Percentiles rank a stretch among this genome's conserved stretches.
These are phyloP conservation scores for Retiboletus flavoniger DNA, from an alignment of 1,284 basidiomycete species.

Conservation along the genomic window DNA sequence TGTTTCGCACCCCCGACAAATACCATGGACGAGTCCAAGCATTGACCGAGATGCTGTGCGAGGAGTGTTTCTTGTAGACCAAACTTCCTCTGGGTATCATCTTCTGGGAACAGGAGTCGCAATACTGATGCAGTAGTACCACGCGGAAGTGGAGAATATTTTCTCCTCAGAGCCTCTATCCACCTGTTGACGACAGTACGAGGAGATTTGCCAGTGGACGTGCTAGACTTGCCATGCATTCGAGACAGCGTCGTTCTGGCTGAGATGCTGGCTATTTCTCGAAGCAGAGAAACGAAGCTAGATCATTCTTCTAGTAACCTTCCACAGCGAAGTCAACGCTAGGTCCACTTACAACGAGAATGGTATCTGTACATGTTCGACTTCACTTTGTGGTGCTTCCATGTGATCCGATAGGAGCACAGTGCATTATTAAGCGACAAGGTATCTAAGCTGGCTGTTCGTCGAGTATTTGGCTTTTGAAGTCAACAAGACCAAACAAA, in stretches of 20 bases:
- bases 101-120: constrained; percentile 78
- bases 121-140: constrained; percentile 58
- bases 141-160: constrained; percentile 47
- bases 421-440: no score
- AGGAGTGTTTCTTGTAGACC: constrained; percentile 72
- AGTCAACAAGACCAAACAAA: constrained; percentile 1
- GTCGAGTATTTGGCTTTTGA: constrained; percentile 33
- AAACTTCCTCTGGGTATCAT: constrained; percentile 69
- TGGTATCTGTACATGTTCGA: constrained; percentile 27
- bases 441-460: no score
- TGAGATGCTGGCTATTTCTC: constrained; percentile 41
- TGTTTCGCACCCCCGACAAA: constrained; percentile 23
- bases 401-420: constrained; percentile 24
- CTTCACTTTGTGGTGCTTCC: constrained; percentile 18
- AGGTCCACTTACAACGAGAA: constrained; percentile 44
- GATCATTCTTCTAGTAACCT: constrained; percentile 11
- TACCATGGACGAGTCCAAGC: constrained; percentile 45
- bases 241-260: constrained; percentile 24
- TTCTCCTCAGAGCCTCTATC: constrained; percentile 42
- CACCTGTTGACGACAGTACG: constrained; percentile 47
- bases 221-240: constrained; percentile 19
- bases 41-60: constrained; percentile 50
- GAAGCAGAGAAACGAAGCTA: constrained; percentile 49
- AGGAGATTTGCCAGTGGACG: constrained; percentile 31
- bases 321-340: not conserved